Conservation (phyloP, 2,329 filamentous ascomycete genomes). For the Magnaporthales sp. region DNA sequence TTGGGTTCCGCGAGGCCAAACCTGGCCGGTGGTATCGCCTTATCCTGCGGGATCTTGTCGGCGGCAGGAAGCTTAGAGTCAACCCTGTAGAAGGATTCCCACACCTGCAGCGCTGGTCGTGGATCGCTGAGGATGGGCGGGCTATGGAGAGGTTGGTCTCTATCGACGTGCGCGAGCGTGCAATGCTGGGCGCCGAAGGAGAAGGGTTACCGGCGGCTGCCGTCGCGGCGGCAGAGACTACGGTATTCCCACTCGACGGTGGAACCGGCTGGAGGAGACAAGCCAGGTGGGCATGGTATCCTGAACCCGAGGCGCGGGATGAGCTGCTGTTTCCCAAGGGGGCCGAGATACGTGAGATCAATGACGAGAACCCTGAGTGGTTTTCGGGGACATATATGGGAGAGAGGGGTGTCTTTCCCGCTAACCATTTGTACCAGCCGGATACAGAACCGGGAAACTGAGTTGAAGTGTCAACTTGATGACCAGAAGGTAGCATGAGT, state of each 20-base stretch:
- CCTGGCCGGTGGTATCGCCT: constrained; percentile 59
- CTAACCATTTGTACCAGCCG: constrained; percentile 51
- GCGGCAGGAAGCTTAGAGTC: constrained; percentile 61
- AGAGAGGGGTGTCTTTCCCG: constrained; percentile 69
- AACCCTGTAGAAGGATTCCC: constrained; percentile 33
- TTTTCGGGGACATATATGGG: constrained; percentile 82
- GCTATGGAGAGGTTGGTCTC: constrained; percentile 39
- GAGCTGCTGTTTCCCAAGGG: constrained; percentile 79
- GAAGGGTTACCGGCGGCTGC: neutral
- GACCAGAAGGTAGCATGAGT: neutral
- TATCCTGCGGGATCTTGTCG: constrained; percentile 65
- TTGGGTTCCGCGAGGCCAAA: constrained; percentile 61
- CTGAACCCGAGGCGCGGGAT: constrained; percentile 53
- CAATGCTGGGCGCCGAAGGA: neutral
- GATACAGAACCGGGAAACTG: neutral
- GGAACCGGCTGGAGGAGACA: constrained; percentile 56
- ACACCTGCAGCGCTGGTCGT: constrained; percentile 40
- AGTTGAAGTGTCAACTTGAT: neutral
- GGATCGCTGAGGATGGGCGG: constrained; percentile 31
- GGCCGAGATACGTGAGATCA: constrained; percentile 73
- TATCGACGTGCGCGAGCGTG: constrained; percentile 32
- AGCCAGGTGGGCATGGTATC: constrained; percentile 74
- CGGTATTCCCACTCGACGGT: constrained; percentile 63
- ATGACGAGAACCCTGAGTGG: constrained; percentile 89
- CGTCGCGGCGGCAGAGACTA: constrained; percentile 17